phyloP scores from a whole-genome alignment of 2,329 filamentous ascomycete species.

The Aureobasidium mangrovei region DNA sequence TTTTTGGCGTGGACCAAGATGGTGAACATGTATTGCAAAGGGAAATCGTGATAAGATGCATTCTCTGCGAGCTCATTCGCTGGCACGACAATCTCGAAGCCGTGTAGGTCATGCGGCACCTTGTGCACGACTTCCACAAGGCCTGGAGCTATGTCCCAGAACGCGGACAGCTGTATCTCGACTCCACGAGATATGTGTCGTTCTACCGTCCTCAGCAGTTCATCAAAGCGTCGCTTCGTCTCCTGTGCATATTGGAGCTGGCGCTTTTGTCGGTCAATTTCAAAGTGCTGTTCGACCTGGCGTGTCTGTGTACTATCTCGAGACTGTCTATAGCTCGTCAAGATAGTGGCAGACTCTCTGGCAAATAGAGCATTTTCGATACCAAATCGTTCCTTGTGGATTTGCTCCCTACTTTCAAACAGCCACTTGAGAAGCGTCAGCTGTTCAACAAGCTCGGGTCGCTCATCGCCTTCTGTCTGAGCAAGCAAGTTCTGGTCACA shows the following conservation, averaged over 20 bases:
- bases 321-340: slow-evolving; percentile 59
- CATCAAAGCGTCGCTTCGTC: slow-evolving; percentile 61
- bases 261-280: slow-evolving; percentile 62
- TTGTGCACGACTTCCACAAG: slow-evolving; percentile 70
- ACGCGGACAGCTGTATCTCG: slow-evolving; percentile 83
- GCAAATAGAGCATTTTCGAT: slow-evolving; percentile 32
- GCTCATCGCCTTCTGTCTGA: slow-evolving; percentile 90
- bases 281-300: slow-evolving; percentile 71
- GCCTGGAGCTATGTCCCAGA: slow-evolving; percentile 93
- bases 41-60: slow-evolving; percentile 68
- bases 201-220: slow-evolving; percentile 72
- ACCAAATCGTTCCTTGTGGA: slow-evolving; percentile 79
- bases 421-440: slow-evolving; percentile 94
- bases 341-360: neutral
- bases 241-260: slow-evolving; percentile 63
- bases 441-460: slow-evolving; percentile 88
- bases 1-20: slow-evolving; percentile 81
- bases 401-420: slow-evolving; percentile 81
- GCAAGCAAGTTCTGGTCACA: slow-evolving; percentile 52
- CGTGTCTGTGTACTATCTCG: neutral
- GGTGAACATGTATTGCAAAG: slow-evolving; percentile 82
- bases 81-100: slow-evolving; percentile 70
- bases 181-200: slow-evolving; percentile 79
- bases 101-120: slow-evolving; percentile 49
- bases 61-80: slow-evolving; percentile 75